phyloP scores from a whole-genome alignment of 2,329 filamentous ascomycete species.

The Didymella keratinophila region DNA sequence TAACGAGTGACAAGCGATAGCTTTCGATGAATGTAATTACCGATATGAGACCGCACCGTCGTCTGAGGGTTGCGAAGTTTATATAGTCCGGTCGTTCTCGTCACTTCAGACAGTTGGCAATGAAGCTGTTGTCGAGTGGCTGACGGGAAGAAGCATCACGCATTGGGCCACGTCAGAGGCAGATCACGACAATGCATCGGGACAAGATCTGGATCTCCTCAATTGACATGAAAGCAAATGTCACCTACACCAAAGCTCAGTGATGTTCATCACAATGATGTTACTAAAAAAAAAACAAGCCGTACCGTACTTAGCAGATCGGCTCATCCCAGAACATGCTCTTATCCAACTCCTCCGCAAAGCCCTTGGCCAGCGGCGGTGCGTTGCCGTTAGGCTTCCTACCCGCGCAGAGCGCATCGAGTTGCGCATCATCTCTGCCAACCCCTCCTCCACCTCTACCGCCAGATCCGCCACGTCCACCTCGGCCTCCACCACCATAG shows the following conservation, averaged over 20 bases:
- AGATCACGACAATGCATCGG: background rate
- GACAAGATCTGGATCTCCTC: background rate
- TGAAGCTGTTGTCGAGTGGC: background rate
- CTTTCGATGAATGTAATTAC: background rate
- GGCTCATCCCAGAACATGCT: slow-evolving; percentile 41
- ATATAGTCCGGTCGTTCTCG: background rate
- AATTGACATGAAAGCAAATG: background rate
- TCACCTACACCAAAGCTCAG: background rate
- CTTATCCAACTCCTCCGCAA: slow-evolving; percentile 39
- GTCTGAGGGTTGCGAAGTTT: background rate
- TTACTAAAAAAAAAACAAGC: too few species aligned
- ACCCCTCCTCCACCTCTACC: slow-evolving; percentile 1
- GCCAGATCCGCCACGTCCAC: slow-evolving; percentile 4
- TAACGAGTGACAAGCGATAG: background rate
- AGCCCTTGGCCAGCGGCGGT: slow-evolving; percentile 41
- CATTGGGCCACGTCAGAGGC: background rate
- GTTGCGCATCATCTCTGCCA: background rate
- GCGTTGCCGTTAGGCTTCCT: slow-evolving; percentile 28
- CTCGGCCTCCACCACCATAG: slow-evolving; percentile 3
- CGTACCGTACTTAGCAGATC: slow-evolving; percentile 26
- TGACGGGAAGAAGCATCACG: background rate
- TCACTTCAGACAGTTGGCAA: background rate
- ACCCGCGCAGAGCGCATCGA: slow-evolving; percentile 31
- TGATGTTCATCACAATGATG: background rate
- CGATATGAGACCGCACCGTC: background rate